Base-by-base conservation (phyloP, 1,284 basidiomycete genomes). In the Takashimella koratensis region DNA sequence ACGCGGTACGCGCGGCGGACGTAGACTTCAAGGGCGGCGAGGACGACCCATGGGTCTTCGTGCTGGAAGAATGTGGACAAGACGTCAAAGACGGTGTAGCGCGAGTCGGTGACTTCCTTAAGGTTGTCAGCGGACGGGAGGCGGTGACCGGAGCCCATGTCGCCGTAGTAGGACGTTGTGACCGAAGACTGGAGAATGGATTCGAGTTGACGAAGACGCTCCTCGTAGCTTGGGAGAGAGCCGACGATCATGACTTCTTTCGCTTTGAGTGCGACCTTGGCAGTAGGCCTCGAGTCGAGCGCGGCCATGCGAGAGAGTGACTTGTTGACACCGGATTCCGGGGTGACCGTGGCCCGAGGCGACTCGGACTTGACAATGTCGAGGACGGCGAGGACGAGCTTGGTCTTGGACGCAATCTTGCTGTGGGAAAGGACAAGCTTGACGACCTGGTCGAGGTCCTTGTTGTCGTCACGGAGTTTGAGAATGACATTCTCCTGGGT, bases 61-160 rank as follows among this genome's bases (percentile, higher is more conserved):
- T 93, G 87, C 59, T 84, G 85, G 82, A 98, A 98, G 83, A 99
- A 99, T 12, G 89, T 83, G 16, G 93, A 90, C 53, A 99, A 82
- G 11, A 99, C 96, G 70, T 99, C 95, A 76, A 88, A 99, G 26
- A 98, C 94, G 21, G 91, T 95, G 79, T 94, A 96, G 55, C 90
- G 84, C 24, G 93, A 97, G 78, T 99, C 96, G 61, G 88, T 90
- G 44, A 98, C 83, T 78, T 98, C 96, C 68, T 87, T 86, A 64
- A 99, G 81, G 26, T 92, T 82, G 55, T 97, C 92, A 23, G 84
- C 79, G 30, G 90, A 87, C 5, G 96, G 96, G n/a, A 77, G 65
- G 45, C 84, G 83, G 57, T 84, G 80, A 23, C 81, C 80, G 40
- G 78, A 71, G n/a, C 83, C 86, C 55, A 84, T 82, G 76, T 96